phyloP scores from a whole-genome alignment of 2,329 filamentous ascomycete genomes.

The Daldinia sp. region DNA sequence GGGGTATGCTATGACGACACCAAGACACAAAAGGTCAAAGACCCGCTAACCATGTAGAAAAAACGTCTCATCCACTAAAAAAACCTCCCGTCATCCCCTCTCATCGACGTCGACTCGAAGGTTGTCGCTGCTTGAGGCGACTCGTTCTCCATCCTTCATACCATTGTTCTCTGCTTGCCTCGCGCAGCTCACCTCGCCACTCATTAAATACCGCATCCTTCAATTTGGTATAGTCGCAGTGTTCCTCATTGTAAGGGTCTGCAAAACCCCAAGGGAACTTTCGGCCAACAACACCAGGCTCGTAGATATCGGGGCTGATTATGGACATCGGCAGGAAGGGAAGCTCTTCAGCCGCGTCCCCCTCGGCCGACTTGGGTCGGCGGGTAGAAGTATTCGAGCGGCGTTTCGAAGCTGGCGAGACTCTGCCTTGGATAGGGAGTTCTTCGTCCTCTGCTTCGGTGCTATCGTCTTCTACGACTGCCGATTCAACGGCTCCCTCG shows the following conservation, averaged over 20 bases:
- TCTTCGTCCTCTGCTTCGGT: conserved; percentile 47
- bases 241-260: conserved; percentile 86
- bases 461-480: conserved; percentile 42
- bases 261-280: conserved; percentile 97
- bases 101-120: conserved; percentile 50
- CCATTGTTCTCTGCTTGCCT: conserved; percentile 90
- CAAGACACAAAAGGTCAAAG: conserved; percentile 34
- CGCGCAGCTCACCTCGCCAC: conserved; percentile 89
- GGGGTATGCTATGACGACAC: conserved; percentile 42
- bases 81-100: conserved; percentile 20
- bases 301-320: conserved; percentile 92
- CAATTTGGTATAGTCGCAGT: conserved; percentile 92
- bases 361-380: conserved; percentile 55
- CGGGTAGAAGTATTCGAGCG: conserved; percentile 57
- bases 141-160: conserved; percentile 94
- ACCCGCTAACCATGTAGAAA: conserved; percentile 38
- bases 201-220: conserved; percentile 93
- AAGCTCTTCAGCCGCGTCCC: conserved; percentile 58
- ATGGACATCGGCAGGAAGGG: conserved; percentile 89
- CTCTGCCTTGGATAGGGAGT: conserved; percentile 51
- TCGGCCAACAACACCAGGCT: conserved; percentile 79
- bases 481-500: conserved; percentile 39
- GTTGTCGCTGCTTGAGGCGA: conserved; percentile 65
- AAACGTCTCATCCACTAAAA: conserved; percentile 29
- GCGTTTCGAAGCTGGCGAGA: conserved; percentile 54